Percentiles rank a stretch among this genome's conserved stretches.
These are phyloP conservation scores for Paramicrosporidium saccamoebae DNA, from an alignment of 371 early-diverging fungal genomes.

Conservation along the genomic window DNA sequence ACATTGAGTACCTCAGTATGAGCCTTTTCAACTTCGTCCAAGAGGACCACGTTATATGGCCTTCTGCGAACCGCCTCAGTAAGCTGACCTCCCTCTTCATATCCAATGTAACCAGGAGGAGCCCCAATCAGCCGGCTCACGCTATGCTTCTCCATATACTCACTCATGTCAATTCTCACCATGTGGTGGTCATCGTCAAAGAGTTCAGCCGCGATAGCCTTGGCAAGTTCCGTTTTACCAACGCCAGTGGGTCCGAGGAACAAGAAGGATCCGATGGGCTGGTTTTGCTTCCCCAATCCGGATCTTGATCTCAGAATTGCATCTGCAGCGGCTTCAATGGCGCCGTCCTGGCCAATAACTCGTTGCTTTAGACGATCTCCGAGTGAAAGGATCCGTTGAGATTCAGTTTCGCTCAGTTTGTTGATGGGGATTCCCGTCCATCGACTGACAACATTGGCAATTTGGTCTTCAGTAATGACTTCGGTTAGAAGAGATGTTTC, in stretches of 20 bases:
- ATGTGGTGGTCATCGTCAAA: constrained; percentile 39
- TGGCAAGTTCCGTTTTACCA: constrained; percentile 55
- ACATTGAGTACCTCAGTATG: constrained; percentile 41
- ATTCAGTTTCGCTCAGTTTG: constrained; percentile 24
- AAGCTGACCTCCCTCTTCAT: constrained; percentile 40
- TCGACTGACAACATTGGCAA: constrained; percentile 28
- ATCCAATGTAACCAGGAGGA: constrained; percentile 46
- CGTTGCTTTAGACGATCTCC: constrained; percentile 14
- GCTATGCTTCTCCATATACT: constrained; percentile 36
- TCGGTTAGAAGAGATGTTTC: constrained; percentile 12
- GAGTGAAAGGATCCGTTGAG: constrained; percentile 24
- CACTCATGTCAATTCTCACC: constrained; percentile 45
- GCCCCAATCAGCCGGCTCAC: constrained; percentile 41
- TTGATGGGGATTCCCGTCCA: constrained; percentile 52
- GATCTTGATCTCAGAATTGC: constrained; percentile 32
- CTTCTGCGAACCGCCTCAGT: constrained; percentile 35
- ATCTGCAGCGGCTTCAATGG: constrained; percentile 27
- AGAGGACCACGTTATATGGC: constrained; percentile 38
- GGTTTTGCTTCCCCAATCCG: constrained; percentile 18
- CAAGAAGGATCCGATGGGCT: constrained; percentile 40
- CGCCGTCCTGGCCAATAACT: constrained; percentile 40
- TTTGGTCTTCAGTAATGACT: constrained; percentile 17
- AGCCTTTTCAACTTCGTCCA: constrained; percentile 60
- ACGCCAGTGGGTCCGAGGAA: constrained; percentile 57
- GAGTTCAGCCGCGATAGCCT: constrained; percentile 29